phyloP scores from a whole-genome alignment of 345 rosid genomes.

The Crucihimalaya himalaica region DNA sequence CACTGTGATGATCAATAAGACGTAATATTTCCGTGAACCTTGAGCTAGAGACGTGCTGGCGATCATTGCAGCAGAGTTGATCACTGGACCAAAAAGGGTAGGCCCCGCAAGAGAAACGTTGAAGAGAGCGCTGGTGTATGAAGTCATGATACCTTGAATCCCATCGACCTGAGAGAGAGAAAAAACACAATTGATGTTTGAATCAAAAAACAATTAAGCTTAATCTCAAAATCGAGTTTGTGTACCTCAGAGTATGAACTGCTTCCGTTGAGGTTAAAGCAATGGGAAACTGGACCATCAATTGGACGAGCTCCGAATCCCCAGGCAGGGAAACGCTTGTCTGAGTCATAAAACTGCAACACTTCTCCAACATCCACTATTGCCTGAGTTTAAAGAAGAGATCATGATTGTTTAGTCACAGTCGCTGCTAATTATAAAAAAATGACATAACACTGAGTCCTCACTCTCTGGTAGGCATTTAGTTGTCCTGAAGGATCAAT shows the following conservation, averaged over 20 bases:
- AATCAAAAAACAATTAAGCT: neutral
- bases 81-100: conserved; percentile 89
- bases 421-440: neutral
- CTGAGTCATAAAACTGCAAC: conserved; percentile 83
- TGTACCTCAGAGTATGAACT: conserved; percentile 71
- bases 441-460: conserved; percentile 20
- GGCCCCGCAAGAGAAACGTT: conserved; percentile 97
- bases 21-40: conserved; percentile 62
- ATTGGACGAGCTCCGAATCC: conserved; percentile 98
- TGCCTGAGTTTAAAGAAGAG: conserved; percentile 53
- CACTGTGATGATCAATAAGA: conserved; percentile 89
- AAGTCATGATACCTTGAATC: conserved; percentile 78
- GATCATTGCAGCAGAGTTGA: conserved; percentile 63
- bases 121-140: conserved; percentile 77
- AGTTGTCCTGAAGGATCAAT: conserved; percentile 63
- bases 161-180: conserved; percentile 72
- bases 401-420: conserved; percentile 23
- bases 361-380: conserved; percentile 85
- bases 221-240: neutral
- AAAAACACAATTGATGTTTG: neutral
- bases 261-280: conserved; percentile 91
- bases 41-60: conserved; percentile 76
- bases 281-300: conserved; percentile 88
- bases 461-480: conserved; percentile 78
- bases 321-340: conserved; percentile 93